Percentiles rank a stretch among this genome's conserved stretches.
phyloP scores from a whole-genome alignment of 495 filamentous ascomycete species.

The Penicillium soppii region DNA sequence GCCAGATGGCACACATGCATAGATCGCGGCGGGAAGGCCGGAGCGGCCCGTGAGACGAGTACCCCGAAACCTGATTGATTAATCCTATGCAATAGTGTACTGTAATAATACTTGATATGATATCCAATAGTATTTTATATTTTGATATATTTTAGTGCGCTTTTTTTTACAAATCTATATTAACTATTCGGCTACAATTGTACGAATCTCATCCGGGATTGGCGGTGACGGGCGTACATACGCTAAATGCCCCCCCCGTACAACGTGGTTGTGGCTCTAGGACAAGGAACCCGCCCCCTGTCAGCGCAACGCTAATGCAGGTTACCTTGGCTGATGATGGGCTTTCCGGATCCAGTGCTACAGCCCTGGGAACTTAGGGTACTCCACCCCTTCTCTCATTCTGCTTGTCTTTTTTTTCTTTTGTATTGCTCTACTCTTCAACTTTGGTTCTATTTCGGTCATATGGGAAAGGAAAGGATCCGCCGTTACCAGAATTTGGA shows the following conservation, averaged over 20 bases:
- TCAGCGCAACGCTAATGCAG: constrained; percentile 44
- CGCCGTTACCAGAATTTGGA: constrained; percentile 14
- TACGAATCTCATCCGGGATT: constrained; percentile 9
- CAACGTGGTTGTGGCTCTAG: constrained; percentile 33
- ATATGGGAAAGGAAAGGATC: constrained; percentile 4
- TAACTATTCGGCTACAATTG: constrained; percentile 2
- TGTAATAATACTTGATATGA: neutral
- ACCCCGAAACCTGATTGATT: constrained; percentile 20
- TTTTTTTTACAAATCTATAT: too few relatives aligned
- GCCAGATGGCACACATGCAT: constrained; percentile 40
- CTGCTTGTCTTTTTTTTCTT: constrained; percentile 1
- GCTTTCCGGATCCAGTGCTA: constrained; percentile 37
- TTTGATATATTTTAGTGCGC: too few relatives aligned
- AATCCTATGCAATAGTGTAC: constrained; percentile 19
- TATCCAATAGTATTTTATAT: neutral
- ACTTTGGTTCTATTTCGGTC: neutral
- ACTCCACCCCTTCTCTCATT: constrained; percentile 18
- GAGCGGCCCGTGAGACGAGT: constrained; percentile 47
- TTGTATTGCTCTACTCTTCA: too few relatives aligned
- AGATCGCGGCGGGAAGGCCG: constrained; percentile 48
- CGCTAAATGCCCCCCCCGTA: constrained; percentile 12
- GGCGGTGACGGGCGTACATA: constrained; percentile 14
- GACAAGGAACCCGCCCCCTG: constrained; percentile 30
- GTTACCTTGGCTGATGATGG: constrained; percentile 38
- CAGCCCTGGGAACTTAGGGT: constrained; percentile 38